Base-by-base conservation (phyloP, 2,329 filamentous ascomycete genomes). In the Dactylellina cionopaga region DNA sequence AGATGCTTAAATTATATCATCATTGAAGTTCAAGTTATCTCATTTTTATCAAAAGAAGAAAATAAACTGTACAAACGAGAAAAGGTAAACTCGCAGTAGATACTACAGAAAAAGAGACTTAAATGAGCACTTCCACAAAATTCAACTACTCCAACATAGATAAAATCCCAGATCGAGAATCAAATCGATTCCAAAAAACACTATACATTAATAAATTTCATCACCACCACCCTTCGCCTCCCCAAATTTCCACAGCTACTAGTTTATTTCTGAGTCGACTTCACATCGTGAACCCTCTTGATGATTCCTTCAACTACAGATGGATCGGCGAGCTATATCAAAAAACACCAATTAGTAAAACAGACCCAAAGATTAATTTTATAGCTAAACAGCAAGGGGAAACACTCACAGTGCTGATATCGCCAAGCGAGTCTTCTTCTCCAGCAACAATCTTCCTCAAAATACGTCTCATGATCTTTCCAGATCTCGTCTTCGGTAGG, bases 391-490 rank as follows among this genome's bases (percentile, higher is more conserved):
- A 76, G 75, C 49, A 17, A 66, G 43, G 29, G 6, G 31, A 5
- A 15, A 43, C 70, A 84, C 90, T 84, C 85, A 96, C 92, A 76
- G 95, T 98, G 17, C 91, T 91, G 33, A 86, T 96, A 79, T 99
- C 95, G 77, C 95, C 95, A 59, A 99, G 85, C 82, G 96, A 93
- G 81, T 99, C 95, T 82, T 97, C 94, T 84, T 99, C 95, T 33
- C 94, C 94, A 13, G 93, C 93, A 77, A 99, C 83, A 79, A 99
- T 96, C 91, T 99, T 99, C 78, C 95, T 87, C 84, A 99, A 83
- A 79, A 99, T 96, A 75, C 95, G 89, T 75, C 95, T 88, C 95
- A 99, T 99, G 79, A 99, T 99, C 90, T 99, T 99, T 76, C 95
- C 95, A 77, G 91, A 96, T 77, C 95, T 87, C 35, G 95, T 99